These are phyloP conservation scores for Blastobotrys illinoisensis DNA, from an alignment of 1,139 yeast species.

Conservation along the genomic window DNA sequence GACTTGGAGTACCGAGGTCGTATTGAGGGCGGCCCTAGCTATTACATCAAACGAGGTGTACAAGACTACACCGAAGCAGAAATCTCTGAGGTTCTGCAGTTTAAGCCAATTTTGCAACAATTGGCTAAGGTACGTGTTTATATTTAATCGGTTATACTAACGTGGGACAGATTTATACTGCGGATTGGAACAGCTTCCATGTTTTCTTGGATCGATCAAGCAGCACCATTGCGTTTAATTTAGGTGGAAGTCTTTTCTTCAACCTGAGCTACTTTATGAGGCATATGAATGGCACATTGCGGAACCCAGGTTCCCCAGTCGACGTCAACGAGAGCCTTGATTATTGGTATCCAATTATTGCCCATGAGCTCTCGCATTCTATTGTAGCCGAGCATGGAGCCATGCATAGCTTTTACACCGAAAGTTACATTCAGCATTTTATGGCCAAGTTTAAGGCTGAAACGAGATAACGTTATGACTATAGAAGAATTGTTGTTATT, in stretches of 20 bases:
- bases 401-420: slow-evolving; percentile 35
- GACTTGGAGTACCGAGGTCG: slow-evolving; percentile 7
- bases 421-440: slow-evolving; percentile 27
- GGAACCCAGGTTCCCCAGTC: slow-evolving; percentile 13
- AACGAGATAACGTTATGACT: not conserved
- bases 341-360: slow-evolving; percentile 38
- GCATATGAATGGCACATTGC: slow-evolving; percentile 13
- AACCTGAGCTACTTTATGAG: slow-evolving; percentile 30
- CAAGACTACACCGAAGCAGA: slow-evolving; percentile 2
- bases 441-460: slow-evolving; percentile 19
- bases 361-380: slow-evolving; percentile 41
- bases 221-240: slow-evolving; percentile 35
- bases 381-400: slow-evolving; percentile 34
- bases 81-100: slow-evolving; percentile 10
- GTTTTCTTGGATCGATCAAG: slow-evolving; percentile 26
- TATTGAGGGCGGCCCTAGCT: slow-evolving; percentile 10
- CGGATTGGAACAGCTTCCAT: slow-evolving; percentile 25
- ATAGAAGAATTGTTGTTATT: not conserved
- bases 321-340: slow-evolving; percentile 24
- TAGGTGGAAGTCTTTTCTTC: slow-evolving; percentile 36
- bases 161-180: slow-evolving; percentile 17
- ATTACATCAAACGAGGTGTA: slow-evolving; percentile 5
- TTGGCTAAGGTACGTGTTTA: slow-evolving; percentile 11
- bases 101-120: slow-evolving; percentile 11
- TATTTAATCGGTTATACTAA: not conserved